Evolutionary conservation across 2,329 filamentous ascomycete genomes (phyloP), one percentile per base, ranked within the genome.

Genomic region (Ophiocordyceps robertsii): DNA sequence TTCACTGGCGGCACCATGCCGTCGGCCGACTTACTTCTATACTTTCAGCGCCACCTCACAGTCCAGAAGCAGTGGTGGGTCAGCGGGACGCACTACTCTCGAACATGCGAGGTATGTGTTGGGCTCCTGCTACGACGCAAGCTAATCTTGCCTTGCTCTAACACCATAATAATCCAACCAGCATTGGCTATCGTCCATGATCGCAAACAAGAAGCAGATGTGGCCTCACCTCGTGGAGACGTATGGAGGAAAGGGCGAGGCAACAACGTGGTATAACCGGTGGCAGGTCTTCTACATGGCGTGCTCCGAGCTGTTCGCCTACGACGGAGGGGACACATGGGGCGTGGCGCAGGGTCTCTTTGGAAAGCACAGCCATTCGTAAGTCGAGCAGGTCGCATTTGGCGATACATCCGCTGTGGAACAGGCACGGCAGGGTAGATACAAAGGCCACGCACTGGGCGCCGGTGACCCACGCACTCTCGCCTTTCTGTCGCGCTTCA

Each of bases 241-340:
- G 9, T 84, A 84, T 57, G 76, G 79, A 3, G 69, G 75, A 53
- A 66, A 72, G 14, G 66, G 77, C 24, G 24, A 27, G 17, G 70
- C 74, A 1, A 54, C 61, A 38, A 77, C 69, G 42, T 84, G 78
- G 80, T 84, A 73, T 55, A 72, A 82, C 52, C 65, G 80, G 44
- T 85, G 81, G 80, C 75, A 83, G 61, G 73, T 84, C 30, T 85
- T 83, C 50, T 82, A 82, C 56, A 68, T 84, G 69, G 80, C 79
- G 27, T 84, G 80, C 59, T 77, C 77, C 37, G 79, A 84, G 61
- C 56, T 84, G 47, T 84, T 84, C 58, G 75, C 72, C 35, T 80
- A 73, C 56, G 68, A 75, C 32, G 74, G 72, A 13, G 79, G 78
- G 10, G 77, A 84, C 52, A 75, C 68, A 6, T 84, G 80, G 79